Evolutionary conservation across 2,329 filamentous ascomycete genomes (phyloP), one percentile per base, ranked within the genome.

Genomic region (Pseudogymnoascus sp.): DNA sequence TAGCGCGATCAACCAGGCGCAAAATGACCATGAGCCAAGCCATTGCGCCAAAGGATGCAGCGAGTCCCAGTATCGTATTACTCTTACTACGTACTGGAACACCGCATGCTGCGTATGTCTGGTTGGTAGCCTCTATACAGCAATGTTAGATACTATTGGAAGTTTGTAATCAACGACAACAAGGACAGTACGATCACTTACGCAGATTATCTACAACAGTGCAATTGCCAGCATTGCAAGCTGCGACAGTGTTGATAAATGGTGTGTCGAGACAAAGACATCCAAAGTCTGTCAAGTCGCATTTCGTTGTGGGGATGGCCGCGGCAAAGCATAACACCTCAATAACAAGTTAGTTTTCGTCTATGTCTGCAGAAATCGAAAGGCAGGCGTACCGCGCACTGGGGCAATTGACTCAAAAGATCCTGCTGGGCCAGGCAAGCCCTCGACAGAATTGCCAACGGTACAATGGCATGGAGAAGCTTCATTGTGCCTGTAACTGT

Each of bases 161-260:
- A 4, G 37, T 39, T 40, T 39, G 15, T 59, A 39, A 39, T 60
- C 29, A 15, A 60, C 45, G 59, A 40, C n/a, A 35, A 36, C 18
- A 18, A 58, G 31, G 33, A 13, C 29, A 18, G 48, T 31, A 29
- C 60, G 27, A 52, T 65, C 58, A 66, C 65, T 61, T 27, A 60
- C 58, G 58, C 27, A 72, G 60, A 33, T 66, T 64, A 2, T 72
- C 67, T 21, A 72, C 63, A 7, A 72, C 67, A 4, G 70, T 67
- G 59, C 71, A 73, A 27, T 70, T 72, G 55, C 62, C 67, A 5
- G 68, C 59, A 61, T 68, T 72, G 61, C 71, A 73, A 27, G 61
- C 62, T n/a, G 62, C 64, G 9, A 67, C 65, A 36, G 65, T 60
- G 10, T 45, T 62, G 64, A 70, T 66, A 60, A 72, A 71, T 7